Conservation (phyloP, 139 green algal species). For the Tetraselmis striata region DNA sequence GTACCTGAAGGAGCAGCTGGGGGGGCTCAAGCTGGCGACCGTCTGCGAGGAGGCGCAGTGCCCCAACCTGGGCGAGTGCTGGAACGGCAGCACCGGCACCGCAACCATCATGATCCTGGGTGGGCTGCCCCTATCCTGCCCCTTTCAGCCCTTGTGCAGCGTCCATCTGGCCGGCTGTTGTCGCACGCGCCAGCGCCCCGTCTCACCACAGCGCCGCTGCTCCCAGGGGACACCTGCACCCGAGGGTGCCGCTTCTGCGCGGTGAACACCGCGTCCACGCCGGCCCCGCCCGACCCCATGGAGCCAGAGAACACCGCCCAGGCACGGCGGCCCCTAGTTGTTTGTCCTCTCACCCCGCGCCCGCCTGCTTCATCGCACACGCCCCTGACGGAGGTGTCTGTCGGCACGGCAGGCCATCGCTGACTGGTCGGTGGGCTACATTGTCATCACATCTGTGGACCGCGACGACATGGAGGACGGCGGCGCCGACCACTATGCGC, state of each 20-base stretch:
- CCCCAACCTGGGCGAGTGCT: conserved; percentile 89
- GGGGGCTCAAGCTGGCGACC: conserved; percentile 73
- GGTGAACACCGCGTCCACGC: conserved; percentile 66
- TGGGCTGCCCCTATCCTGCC: not conserved
- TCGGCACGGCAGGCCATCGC: conserved; percentile 50
- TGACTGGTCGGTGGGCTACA: conserved; percentile 78
- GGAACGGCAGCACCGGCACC: conserved; percentile 62
- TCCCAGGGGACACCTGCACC: conserved; percentile 69
- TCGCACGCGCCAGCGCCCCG: no score
- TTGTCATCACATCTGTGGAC: conserved; percentile 86
- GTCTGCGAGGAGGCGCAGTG: conserved; percentile 90
- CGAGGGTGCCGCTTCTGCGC: conserved; percentile 86
- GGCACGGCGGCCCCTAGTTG: not conserved
- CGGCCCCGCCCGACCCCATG: conserved; percentile 54
- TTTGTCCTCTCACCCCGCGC: not conserved
- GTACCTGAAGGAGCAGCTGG: conserved; percentile 68
- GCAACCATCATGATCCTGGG: conserved; percentile 87
- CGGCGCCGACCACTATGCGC: conserved; percentile 77
- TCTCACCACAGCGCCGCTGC: not conserved
- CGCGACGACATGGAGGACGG: conserved; percentile 87
- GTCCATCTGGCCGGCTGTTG: no score
- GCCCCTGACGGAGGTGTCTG: no score
- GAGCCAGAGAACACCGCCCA: conserved; percentile 73
- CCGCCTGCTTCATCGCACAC: no score
- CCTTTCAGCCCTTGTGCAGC: not conserved